These are phyloP conservation scores for Ammopiptanthus mongolicus DNA, from an alignment of 306 rosid species.

Conservation along the genomic window DNA sequence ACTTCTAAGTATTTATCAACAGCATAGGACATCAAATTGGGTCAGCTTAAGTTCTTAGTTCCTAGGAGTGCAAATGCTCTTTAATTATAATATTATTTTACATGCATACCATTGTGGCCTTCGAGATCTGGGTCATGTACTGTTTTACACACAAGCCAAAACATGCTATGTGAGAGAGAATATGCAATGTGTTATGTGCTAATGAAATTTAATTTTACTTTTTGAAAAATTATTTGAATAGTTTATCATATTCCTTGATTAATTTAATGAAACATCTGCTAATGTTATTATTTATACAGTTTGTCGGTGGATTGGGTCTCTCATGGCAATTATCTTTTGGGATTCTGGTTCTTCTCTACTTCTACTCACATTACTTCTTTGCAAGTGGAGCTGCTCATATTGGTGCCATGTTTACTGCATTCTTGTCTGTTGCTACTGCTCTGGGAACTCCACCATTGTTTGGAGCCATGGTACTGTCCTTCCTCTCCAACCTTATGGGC, in stretches of 20 bases:
- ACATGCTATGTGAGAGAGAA: background rate
- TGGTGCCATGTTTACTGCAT: slow-evolving; percentile 99
- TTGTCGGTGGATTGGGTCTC: slow-evolving; percentile 95
- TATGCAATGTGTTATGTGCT: background rate
- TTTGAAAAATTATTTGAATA: background rate
- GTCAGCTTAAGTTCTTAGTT: background rate
- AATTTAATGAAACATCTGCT: slow-evolving; percentile 12
- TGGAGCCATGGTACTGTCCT: slow-evolving; percentile 84
- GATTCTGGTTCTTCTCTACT: slow-evolving; percentile 89
- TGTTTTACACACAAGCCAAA: background rate
- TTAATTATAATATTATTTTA: background rate
- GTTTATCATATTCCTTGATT: background rate
- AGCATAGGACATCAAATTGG: background rate
- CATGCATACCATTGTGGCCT: background rate
- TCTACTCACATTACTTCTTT: slow-evolving; percentile 97
- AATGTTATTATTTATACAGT: slow-evolving; percentile 44
- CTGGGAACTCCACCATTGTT: slow-evolving; percentile 92
- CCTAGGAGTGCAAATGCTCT: background rate
- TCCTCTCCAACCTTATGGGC: slow-evolving; percentile 97
- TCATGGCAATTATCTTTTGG: slow-evolving; percentile 95
- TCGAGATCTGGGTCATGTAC: background rate
- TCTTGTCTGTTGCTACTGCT: slow-evolving; percentile 95
- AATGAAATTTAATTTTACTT: slow-evolving; percentile 9
- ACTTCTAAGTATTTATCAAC: background rate
- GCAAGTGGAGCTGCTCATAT: slow-evolving; percentile 99